Conservation (phyloP, 2,329 filamentous ascomycete species). For the Botrytis medusae region DNA sequence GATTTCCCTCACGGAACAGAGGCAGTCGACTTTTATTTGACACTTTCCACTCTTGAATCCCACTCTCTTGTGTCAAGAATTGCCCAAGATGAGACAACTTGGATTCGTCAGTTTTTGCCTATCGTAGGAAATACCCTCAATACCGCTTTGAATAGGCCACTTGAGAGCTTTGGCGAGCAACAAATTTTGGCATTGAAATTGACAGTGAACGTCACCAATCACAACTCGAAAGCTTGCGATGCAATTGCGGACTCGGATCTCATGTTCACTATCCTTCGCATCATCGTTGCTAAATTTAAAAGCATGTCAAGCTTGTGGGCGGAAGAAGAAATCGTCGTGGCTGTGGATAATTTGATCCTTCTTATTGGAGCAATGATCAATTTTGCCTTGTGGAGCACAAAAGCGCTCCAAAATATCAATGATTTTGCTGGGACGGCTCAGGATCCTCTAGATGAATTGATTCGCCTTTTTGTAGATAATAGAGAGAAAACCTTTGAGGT, state of each 20-base stretch:
- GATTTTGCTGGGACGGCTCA: slow-evolving; percentile 40
- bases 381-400: slow-evolving; percentile 73
- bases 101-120: slow-evolving; percentile 52
- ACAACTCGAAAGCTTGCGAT: slow-evolving; percentile 66
- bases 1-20: slow-evolving; percentile 29
- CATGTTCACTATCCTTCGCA: slow-evolving; percentile 49
- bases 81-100: slow-evolving; percentile 45
- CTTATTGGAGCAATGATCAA: slow-evolving; percentile 84
- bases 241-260: slow-evolving; percentile 64
- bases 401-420: slow-evolving; percentile 55
- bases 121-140: slow-evolving; percentile 51
- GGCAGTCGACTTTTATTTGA: slow-evolving; percentile 43
- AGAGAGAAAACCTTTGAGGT: slow-evolving; percentile 68
- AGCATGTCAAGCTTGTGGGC: slow-evolving; percentile 50
- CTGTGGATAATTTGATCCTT: slow-evolving; percentile 72
- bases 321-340: slow-evolving; percentile 50
- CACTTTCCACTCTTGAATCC: slow-evolving; percentile 55
- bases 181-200: slow-evolving; percentile 56
- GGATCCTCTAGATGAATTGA: slow-evolving; percentile 57
- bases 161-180: slow-evolving; percentile 41
- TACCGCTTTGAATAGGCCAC: slow-evolving; percentile 41
- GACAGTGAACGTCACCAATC: slow-evolving; percentile 83
- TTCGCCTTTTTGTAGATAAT: slow-evolving; percentile 66
- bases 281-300: slow-evolving; percentile 54
- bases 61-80: slow-evolving; percentile 52